Conservation (phyloP, 2,329 filamentous ascomycete species). For the Alternaria brassicicola region DNA sequence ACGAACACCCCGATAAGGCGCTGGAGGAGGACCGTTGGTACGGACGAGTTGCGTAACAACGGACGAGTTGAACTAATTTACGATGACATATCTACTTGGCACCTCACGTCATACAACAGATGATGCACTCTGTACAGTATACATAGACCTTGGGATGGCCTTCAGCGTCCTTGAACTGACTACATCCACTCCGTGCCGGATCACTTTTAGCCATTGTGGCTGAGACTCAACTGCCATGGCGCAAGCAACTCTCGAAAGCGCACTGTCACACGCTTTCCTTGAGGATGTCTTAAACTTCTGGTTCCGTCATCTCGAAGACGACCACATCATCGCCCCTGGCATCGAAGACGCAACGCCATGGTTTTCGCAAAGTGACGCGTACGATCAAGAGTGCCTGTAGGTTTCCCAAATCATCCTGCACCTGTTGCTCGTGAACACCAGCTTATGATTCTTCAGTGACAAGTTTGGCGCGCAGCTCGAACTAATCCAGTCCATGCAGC, state of each 20-base stretch:
- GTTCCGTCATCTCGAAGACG: constrained; percentile 6
- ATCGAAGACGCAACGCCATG: constrained; percentile 7
- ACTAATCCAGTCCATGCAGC: neutral
- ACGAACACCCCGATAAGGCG: neutral
- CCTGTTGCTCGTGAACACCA: neutral
- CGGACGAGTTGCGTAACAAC: neutral
- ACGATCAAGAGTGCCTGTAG: constrained; percentile 3
- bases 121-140: neutral
- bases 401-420: neutral
- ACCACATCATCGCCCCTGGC: constrained; percentile 7
- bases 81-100: neutral
- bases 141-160: neutral
- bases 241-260: neutral
- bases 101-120: neutral
- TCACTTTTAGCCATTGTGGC: neutral
- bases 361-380: constrained; percentile 6
- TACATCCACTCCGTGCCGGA: neutral
- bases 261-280: neutral
- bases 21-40: no score
- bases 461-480: neutral
- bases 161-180: neutral
- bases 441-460: neutral
- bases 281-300: neutral
- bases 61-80: neutral
- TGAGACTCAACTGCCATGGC: neutral